phyloP scores from a whole-genome alignment of 2,329 filamentous ascomycete genomes.

The Emmonsiellopsis sp. region DNA sequence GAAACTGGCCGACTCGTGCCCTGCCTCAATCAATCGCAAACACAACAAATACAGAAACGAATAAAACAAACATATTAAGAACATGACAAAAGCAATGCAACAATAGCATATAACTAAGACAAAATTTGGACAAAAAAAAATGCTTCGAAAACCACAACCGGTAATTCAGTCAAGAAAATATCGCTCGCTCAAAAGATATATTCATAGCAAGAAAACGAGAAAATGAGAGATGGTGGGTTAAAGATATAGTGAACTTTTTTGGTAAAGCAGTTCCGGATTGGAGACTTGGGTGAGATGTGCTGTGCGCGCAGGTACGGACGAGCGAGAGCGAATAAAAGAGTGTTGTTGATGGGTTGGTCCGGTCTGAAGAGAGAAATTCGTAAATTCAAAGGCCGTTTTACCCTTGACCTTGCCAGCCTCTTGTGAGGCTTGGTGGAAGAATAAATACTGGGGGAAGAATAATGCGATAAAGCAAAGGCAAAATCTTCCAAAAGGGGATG shows the following conservation, averaged over 20 bases:
- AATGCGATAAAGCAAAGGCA: neutral
- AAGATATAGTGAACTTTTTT: neutral
- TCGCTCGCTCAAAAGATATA: slow-evolving; percentile 3
- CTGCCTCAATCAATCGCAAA: neutral
- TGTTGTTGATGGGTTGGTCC: neutral
- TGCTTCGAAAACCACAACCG: neutral
- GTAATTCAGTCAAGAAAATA: neutral
- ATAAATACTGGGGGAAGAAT: neutral
- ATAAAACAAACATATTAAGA: neutral
- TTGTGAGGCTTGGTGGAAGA: neutral
- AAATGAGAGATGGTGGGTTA: neutral
- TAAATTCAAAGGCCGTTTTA: neutral
- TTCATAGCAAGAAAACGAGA: neutral
- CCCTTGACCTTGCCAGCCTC: neutral
- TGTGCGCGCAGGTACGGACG: neutral
- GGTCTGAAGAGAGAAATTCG: neutral
- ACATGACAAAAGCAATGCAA: neutral
- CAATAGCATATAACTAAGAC: neutral
- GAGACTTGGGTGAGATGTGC: neutral
- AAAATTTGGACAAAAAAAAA: neutral
- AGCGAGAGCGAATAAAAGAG: neutral
- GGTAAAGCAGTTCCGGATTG: neutral
- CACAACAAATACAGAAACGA: neutral
- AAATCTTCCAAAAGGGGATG: neutral
- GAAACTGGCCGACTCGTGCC: too few relatives aligned